A percentile compares a stretch with the other conserved stretches of the same genome.
These are phyloP conservation scores for Cystoderma amianthinum DNA, from an alignment of 768 basidiomycete species.

Conservation along the genomic window DNA sequence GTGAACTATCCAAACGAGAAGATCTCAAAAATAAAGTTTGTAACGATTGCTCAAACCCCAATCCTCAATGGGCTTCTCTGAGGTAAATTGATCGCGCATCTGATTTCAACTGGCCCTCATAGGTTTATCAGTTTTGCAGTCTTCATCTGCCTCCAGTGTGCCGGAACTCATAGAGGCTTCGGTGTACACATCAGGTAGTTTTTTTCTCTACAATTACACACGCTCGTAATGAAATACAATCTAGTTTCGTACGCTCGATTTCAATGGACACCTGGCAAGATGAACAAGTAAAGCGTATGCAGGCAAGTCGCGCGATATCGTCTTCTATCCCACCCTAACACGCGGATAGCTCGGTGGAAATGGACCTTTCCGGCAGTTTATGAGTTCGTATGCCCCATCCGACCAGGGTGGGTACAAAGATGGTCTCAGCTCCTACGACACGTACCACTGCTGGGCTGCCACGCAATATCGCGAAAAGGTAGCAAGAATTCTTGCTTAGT, in stretches of 20 bases:
- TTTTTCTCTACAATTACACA: conserved; percentile 7
- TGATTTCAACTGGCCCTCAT: conserved; percentile 6
- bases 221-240: conserved; percentile 10
- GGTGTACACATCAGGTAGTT: conserved; percentile 85
- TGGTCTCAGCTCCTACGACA: conserved; percentile 58
- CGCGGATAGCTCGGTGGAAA: conserved; percentile 77
- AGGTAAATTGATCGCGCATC: conserved; percentile 34
- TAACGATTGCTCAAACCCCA: conserved; percentile 81
- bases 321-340: conserved; percentile 3
- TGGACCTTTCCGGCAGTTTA: conserved; percentile 71
- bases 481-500: conserved; percentile 10
- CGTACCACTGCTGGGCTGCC: conserved; percentile 92
- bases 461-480: conserved; percentile 94
- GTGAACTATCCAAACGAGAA: conserved; percentile 66
- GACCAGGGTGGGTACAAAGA: conserved; percentile 68
- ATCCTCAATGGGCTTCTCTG: conserved; percentile 92
- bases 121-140: conserved; percentile 57
- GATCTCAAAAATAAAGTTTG: conserved; percentile 74
- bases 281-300: conserved; percentile 86
- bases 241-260: conserved; percentile 84
- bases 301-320: conserved; percentile 38
- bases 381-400: conserved; percentile 59
- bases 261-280: conserved; percentile 97
- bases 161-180: conserved; percentile 80
- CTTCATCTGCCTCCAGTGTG: conserved; percentile 89